phyloP scores from a whole-genome alignment of 768 basidiomycete genomes.

The Kwoniella heveanensis region DNA sequence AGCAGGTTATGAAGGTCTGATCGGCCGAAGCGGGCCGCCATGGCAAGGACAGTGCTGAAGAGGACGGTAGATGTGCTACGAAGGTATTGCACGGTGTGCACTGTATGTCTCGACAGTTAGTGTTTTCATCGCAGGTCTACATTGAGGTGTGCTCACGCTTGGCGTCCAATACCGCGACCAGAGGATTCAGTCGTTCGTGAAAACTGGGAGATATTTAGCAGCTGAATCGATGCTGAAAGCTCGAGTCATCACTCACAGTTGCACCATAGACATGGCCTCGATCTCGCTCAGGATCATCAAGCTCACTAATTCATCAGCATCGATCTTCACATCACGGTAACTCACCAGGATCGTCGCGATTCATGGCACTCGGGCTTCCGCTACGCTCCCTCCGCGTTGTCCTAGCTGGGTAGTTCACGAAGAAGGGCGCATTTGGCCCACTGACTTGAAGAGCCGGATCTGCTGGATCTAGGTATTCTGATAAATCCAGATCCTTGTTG shows the following conservation, averaged over 20 bases:
- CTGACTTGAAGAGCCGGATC: conserved; percentile 20
- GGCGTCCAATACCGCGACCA: conserved; percentile 33
- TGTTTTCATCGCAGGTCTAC: too few relatives aligned
- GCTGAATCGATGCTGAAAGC: background rate
- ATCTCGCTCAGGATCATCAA: conserved; percentile 26
- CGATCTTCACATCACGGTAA: background rate
- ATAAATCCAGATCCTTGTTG: conserved; percentile 28
- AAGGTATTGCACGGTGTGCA: conserved; percentile 78
- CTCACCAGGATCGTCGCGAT: conserved; percentile 30
- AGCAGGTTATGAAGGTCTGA: conserved; percentile 68
- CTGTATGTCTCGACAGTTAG: conserved; percentile 1
- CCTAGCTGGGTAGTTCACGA: conserved; percentile 16
- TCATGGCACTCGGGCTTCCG: background rate
- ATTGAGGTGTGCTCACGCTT: conserved; percentile 17
- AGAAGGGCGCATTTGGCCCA: conserved; percentile 25
- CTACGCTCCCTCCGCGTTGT: background rate
- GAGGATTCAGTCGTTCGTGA: conserved; percentile 35
- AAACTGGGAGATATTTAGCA: conserved; percentile 17
- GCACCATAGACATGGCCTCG: conserved; percentile 25
- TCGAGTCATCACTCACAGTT: conserved; percentile 15
- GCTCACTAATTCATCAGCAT: conserved; percentile 23
- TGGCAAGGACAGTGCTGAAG: conserved; percentile 81
- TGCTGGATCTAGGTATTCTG: conserved; percentile 33
- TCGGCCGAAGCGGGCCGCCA: conserved; percentile 79
- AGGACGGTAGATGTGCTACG: conserved; percentile 78